Evolutionary conservation across 2,329 filamentous ascomycete genomes (phyloP), one percentile per base, ranked within the genome.

Genomic region (Pseudogymnoascus sp.): DNA sequence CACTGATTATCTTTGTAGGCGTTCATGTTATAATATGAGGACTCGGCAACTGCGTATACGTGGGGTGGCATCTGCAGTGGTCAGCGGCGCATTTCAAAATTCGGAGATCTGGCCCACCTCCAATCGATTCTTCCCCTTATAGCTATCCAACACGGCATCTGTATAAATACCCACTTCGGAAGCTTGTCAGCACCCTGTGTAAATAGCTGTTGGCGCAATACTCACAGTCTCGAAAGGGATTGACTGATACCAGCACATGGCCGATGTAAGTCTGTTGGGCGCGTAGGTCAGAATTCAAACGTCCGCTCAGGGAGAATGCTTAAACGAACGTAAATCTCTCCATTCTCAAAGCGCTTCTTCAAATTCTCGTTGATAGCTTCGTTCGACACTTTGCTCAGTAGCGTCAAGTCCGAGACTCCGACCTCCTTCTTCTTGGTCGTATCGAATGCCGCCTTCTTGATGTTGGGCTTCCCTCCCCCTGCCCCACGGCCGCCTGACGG

Each of bases 1-100:
- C 95, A 97, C 76, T 99, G 95, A 79, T 97, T 97, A 70, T 97
- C 95, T 72, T 91, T 91, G 82, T 99, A 99, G 55, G 93, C 93
- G 76, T 97, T 97, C 95, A 99, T 97, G 80, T 99, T 97, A 80
- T 97, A 97, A 81, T 99, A 99, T 62, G 93, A 78, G 6, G 93
- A 89, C 78, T 99, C 95, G 73, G 95, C 95, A 72, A 99, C 95
- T 65, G 92, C 93, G 75, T 97, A 99, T 69, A 99, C 95, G 77
- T 99, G 95, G 7, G 95, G 95, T 28, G 92, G 90, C 79, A 91
- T 87, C 79, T 71, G 71, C 62, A 23, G 18, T 18, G 43, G 23
- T 68, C 23, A 70, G 67, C 60, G 63, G 59, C 38, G 40, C 35
- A 41, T 61, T 23, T 37, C n/a, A 31, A 25, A n/a, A 58, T 35